Evolutionary conservation across 2,329 filamentous ascomycete species (phyloP), one percentile per base, ranked within the genome.

Genomic region (Cercospora beticola): DNA sequence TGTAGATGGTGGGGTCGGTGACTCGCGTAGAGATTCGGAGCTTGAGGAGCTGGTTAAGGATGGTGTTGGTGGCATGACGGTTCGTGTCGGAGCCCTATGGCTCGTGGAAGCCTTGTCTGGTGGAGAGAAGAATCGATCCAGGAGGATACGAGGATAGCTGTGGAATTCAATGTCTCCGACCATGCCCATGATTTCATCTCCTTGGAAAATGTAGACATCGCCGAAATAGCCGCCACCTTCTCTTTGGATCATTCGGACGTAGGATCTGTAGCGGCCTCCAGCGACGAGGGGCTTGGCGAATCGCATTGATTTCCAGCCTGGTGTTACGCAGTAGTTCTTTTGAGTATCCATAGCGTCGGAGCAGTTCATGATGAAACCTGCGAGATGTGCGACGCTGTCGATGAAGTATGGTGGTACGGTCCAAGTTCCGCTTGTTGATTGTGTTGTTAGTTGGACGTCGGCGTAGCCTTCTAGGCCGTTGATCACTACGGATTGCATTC

Each of bases 51-150:
- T 57, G n/a, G 54, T 28, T 26, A 31, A 28, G 7, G 54, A 31
- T 28, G 54, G 23, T 12, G 28, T 31, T 8, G 54, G 54, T 26
- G 54, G 23, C 12, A 31, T n/a, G 1, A 14, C 23, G 14, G 8
- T 31, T 30, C 54, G 26, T 14, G 2, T 14, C 0, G 54, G 54
- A 28, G 54, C 54, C 3, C 7, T 57, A 6, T 57, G 54, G 54
- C 12, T 31, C 8, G 26, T 28, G 26, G 54, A 16, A 8, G 14
- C 26, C 88, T 75, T 81, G 68, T 86, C 86, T 0, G 88, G 88
- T 63, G 89, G 89, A 68, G 92, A 81, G 78, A 92, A 81, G 78
- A 92, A 85, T 73, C 88, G 84, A 80, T 90, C 89, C 69, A 91
- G 82, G 23, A 89, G 82, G 72, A 86, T 86, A 73, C 89, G 88